A percentile compares a stretch with the other conserved stretches of the same genome.
Conservation (phyloP, 345 rosid genomes). For the Viola odorata region DNA sequence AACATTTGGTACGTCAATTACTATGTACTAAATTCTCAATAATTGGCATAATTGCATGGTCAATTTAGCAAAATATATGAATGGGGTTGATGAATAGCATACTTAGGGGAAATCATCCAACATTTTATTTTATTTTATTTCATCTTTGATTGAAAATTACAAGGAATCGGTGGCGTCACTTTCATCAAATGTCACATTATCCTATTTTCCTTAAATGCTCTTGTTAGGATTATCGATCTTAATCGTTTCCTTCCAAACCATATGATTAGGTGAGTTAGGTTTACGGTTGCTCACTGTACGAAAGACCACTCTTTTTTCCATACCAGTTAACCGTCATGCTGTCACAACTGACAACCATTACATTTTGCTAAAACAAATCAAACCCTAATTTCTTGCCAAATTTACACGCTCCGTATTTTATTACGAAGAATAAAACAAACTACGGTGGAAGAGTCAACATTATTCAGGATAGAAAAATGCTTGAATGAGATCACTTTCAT, state of each 20-base stretch:
- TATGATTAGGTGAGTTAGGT: conserved; percentile 27
- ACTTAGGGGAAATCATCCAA: background rate
- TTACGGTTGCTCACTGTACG: conserved; percentile 13
- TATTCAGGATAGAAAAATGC: too few relatives aligned
- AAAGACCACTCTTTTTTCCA: background rate
- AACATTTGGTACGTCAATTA: too few relatives aligned
- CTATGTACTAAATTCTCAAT: background rate
- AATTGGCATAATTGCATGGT: too few relatives aligned
- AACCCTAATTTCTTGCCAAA: too few relatives aligned
- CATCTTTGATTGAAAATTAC: too few relatives aligned
- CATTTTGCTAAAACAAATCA: too few relatives aligned
- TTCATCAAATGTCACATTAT: background rate
- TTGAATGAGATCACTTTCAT: too few relatives aligned
- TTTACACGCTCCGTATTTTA: too few relatives aligned
- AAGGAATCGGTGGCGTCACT: background rate
- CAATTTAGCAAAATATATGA: background rate
- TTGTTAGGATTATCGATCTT: background rate
- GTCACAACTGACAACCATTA: too few relatives aligned
- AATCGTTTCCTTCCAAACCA: background rate
- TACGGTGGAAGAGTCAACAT: too few relatives aligned
- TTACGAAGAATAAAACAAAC: too few relatives aligned
- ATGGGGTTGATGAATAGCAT: background rate
- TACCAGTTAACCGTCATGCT: background rate
- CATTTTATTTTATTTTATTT: too few relatives aligned
- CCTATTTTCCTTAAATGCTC: background rate